phyloP scores from a whole-genome alignment of 192 early-diverging fungal species.

The Ambispora gerdemannii region DNA sequence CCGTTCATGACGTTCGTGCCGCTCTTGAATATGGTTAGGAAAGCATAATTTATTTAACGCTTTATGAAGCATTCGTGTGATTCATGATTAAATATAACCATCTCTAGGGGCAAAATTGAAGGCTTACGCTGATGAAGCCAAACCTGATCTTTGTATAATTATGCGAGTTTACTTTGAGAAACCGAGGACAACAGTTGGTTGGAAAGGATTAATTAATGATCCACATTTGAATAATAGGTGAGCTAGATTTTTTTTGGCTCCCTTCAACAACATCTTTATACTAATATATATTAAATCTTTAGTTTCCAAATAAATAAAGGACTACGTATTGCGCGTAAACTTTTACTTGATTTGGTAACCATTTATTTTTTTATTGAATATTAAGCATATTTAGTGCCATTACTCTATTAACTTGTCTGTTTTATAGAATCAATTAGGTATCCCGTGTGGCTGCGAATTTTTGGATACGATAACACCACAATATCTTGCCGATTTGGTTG shows the following conservation, averaged over 20 bases:
- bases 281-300: background rate
- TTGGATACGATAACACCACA: conserved; percentile 82
- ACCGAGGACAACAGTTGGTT: conserved; percentile 81
- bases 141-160: conserved; percentile 66
- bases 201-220: conserved; percentile 93
- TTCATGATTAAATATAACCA: no score
- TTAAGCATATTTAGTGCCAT: background rate
- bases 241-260: background rate
- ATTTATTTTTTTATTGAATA: background rate
- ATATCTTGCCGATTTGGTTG: conserved; percentile 73
- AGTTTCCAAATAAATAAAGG: conserved; percentile 82
- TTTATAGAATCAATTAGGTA: conserved; percentile 60
- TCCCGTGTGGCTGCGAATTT: conserved; percentile 75
- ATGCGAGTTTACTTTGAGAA: conserved; percentile 91
- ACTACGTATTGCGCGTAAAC: conserved; percentile 67
- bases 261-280: background rate
- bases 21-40: conserved; percentile 70
- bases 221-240: conserved; percentile 66
- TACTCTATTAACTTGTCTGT: background rate
- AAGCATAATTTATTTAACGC: background rate
- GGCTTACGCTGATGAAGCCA: conserved; percentile 52
- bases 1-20: conserved; percentile 76
- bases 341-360: conserved; percentile 64
- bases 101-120: conserved; percentile 53
- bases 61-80: no score